Base-by-base conservation (phyloP, 352 stramenopile species). In the Pythium insidiosum region DNA sequence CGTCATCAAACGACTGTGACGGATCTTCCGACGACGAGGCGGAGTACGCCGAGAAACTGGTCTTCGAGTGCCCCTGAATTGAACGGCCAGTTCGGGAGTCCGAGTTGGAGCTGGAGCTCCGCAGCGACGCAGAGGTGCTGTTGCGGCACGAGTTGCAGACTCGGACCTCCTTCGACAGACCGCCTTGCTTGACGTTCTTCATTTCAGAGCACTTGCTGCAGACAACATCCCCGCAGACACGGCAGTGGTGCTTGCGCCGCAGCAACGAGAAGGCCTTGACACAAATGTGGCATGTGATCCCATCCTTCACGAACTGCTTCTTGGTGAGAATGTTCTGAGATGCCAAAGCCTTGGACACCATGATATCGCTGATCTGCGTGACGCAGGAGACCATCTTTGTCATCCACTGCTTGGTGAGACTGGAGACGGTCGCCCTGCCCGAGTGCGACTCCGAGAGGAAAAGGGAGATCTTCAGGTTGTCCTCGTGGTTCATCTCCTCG, bases 161-260 rank as follows among this genome's bases (percentile, higher is more conserved):
- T 36, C 80, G 77, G 34, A 92, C 63, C 25, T 92, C 80, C 45
- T 78, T 82, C 47, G 70, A 85, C 7, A 75, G 28, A 25, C 60
- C 77, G 20, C 65, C 55, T 30, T 88, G 73, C 15, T 77, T 76
- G 10, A 92, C 43, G 6, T 53, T 84, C 52, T 86, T 88, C 31
- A 88, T 72, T 46, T 92, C 73, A 1, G 73, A 88, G 52, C 81
- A 93, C 39, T 81, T 88, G 65, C 69, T 84, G 50, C 81, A 93
- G 7, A 90, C 74, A 11, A 93, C 75, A 40, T 93, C 81, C 25
- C 78, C 81, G 40, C 81, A 93, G 1, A 93, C 63, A 29, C 78
- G 73, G 52, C 81, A 93, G 56, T 93, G 81, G 48, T 93, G 81
- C 58, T 91, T 91, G 33, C 78, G 76, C 0, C 78, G 76, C 36